phyloP scores from a whole-genome alignment of 768 basidiomycete genomes.

The Termitomyces sp. region DNA sequence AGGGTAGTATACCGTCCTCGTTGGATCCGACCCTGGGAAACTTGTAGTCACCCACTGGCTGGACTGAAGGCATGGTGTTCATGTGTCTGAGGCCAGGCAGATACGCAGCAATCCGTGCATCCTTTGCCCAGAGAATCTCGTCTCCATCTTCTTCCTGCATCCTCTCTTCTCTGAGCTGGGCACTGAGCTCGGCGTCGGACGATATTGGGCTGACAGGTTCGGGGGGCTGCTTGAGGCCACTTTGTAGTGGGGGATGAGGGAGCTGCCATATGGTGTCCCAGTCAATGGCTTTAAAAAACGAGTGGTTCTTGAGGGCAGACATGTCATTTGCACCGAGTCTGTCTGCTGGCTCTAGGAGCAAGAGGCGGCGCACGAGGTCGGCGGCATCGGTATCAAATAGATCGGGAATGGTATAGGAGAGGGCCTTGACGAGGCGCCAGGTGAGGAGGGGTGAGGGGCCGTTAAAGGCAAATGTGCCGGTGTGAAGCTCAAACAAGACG shows the following conservation, averaged over 20 bases:
- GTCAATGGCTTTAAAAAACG: constrained; percentile 52
- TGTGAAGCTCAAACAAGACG: constrained; percentile 89
- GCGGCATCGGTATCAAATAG: constrained; percentile 78
- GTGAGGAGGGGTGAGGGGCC: constrained; percentile 90
- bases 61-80: background rate
- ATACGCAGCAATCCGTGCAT: constrained; percentile 8
- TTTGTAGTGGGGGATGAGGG: constrained; percentile 50
- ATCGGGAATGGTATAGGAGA: constrained; percentile 84
- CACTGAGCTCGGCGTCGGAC: constrained; percentile 10
- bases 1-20: constrained; percentile 11
- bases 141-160: constrained; percentile 9
- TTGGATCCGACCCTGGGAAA: constrained; percentile 6
- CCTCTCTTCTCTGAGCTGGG: constrained; percentile 12
- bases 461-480: constrained; percentile 88
- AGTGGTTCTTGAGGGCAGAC: constrained; percentile 43
- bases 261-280: constrained; percentile 67
- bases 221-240: constrained; percentile 33
- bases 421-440: constrained; percentile 88
- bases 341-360: constrained; percentile 60
- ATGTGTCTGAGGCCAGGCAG: constrained; percentile 9
- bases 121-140: constrained; percentile 12
- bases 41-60: constrained; percentile 9
- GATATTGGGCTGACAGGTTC: constrained; percentile 2
- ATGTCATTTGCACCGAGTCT: constrained; percentile 55
- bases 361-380: constrained; percentile 70